Evolutionary conservation across 805 yeast species (phyloP).

Genomic region (Wickerhamiella nectarea): DNA sequence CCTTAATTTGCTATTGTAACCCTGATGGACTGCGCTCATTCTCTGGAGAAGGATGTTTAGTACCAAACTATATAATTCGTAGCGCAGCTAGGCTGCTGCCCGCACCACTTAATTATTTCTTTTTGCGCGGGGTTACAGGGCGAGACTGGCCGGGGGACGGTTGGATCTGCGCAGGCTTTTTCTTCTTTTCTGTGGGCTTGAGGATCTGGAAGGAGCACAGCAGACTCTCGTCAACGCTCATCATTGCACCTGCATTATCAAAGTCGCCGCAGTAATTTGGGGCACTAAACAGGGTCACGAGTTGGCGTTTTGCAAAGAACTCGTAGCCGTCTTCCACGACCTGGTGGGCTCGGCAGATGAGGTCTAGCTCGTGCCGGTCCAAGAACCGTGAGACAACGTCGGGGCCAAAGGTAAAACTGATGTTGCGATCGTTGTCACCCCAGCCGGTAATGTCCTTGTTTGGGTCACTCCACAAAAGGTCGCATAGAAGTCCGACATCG

Average conservation of each 20-base stretch:
- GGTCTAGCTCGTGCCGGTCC: conserved; percentile 95
- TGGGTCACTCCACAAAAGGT: conserved; percentile 95
- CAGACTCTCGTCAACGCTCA: conserved; percentile 94
- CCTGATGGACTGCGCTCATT: no score
- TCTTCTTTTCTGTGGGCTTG: conserved; percentile 95
- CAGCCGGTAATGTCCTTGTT: conserved; percentile 97
- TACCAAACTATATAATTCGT: no score
- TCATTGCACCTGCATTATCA: conserved; percentile 99
- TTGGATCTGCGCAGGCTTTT: conserved; percentile 37
- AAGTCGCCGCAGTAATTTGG: conserved; percentile 99
- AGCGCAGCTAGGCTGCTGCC: no score
- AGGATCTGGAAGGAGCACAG: conserved; percentile 84
- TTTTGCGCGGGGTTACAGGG: conserved; percentile 45
- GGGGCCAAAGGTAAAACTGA: conserved; percentile 98
- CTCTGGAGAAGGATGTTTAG: no score
- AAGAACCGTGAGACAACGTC: conserved; percentile 93
- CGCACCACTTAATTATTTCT: conserved; percentile 18
- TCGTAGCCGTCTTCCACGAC: conserved; percentile 99
- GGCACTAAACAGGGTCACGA: conserved; percentile 89
- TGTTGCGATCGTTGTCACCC: conserved; percentile 99
- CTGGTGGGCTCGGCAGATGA: conserved; percentile 97
- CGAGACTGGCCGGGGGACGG: conserved; percentile 27
- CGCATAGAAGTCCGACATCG: conserved; percentile 92
- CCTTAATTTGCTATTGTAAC: no score
- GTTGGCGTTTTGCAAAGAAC: conserved; percentile 88